Evolutionary conservation across 495 filamentous ascomycete genomes (phyloP).

Genomic region (Penicillium mononematosum): DNA sequence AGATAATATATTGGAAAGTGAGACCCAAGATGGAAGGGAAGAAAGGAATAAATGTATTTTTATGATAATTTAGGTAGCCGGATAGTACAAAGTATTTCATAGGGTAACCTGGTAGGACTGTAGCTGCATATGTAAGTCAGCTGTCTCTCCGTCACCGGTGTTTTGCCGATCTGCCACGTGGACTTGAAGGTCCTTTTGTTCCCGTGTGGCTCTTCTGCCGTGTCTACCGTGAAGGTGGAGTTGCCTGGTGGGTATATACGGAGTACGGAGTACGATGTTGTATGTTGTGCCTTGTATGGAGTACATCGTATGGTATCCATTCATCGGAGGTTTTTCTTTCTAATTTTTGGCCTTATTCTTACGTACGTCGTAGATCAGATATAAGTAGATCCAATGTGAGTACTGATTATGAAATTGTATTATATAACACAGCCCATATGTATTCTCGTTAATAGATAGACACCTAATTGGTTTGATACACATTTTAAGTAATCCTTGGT

Average conservation of each 20-base stretch:
- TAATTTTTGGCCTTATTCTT: background rate
- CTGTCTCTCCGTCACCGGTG: background rate
- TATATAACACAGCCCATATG: background rate
- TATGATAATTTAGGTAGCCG: background rate
- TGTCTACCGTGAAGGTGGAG: constrained; percentile 4
- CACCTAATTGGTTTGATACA: background rate
- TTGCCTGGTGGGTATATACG: background rate
- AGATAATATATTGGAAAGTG: background rate
- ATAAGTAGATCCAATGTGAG: background rate
- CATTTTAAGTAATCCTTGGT: background rate
- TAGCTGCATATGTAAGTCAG: background rate
- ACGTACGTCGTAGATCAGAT: background rate
- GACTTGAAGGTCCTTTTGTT: constrained; percentile 6
- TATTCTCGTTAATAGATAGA: background rate
- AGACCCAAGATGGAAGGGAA: background rate
- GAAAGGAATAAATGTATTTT: background rate
- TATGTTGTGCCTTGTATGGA: background rate
- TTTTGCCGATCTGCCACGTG: constrained; percentile 15
- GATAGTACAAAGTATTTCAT: background rate
- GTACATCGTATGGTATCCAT: background rate
- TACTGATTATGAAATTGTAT: background rate
- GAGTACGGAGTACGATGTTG: too few species aligned
- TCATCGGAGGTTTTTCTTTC: background rate
- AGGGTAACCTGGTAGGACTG: background rate
- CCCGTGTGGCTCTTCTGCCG: background rate